A percentile compares a stretch with the other conserved stretches of the same genome.
Conservation (phyloP, 306 rosid genomes). For the Lathyrus sativus region DNA sequence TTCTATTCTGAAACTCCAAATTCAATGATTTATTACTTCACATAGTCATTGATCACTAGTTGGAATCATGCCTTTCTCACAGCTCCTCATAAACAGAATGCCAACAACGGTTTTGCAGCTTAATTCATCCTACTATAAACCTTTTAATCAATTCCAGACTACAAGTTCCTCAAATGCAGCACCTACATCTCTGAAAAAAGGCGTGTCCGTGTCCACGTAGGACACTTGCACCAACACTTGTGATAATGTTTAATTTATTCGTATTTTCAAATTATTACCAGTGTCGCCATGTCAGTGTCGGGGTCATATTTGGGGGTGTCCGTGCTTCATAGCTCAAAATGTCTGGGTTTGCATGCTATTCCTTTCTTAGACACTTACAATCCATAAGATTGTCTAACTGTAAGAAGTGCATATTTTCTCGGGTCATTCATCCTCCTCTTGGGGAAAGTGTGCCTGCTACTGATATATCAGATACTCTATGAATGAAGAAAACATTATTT, state of each 20-base stretch:
- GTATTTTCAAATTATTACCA: no score
- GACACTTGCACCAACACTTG: no score
- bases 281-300: no score
- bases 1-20: slow-evolving; percentile 2
- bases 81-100: neutral
- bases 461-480: neutral
- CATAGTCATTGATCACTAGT: neutral
- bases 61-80: neutral
- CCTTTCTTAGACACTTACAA: neutral
- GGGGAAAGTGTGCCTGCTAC: neutral
- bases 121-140: neutral
- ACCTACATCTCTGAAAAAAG: no score
- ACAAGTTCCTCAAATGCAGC: neutral
- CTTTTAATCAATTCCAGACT: slow-evolving; percentile 5
- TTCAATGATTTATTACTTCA: neutral
- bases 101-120: neutral
- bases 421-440: neutral
- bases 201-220: no score
- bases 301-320: no score
- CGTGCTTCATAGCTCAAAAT: no score
- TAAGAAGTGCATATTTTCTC: neutral
- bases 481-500: neutral
- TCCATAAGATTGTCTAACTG: neutral
- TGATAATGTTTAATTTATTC: no score
- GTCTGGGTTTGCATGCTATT: neutral